phyloP scores from a whole-genome alignment of 2,329 filamentous ascomycete species.

The Fusarium bulbicola region DNA sequence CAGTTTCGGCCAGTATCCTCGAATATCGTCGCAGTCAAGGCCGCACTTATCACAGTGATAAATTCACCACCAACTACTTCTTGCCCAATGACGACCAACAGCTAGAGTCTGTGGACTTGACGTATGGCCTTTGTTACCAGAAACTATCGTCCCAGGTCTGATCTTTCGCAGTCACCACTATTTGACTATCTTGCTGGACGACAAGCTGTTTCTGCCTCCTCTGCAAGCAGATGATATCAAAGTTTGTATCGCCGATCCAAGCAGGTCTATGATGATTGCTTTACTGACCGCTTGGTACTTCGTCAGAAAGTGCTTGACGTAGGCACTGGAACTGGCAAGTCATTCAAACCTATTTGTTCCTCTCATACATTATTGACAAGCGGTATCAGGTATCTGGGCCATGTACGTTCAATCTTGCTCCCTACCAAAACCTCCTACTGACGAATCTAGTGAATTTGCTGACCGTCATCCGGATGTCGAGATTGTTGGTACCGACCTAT shows the following conservation, averaged over 20 bases:
- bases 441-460: constrained; percentile 19
- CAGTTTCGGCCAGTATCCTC: constrained; percentile 14
- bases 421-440: rapidly evolving
- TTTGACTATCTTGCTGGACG: constrained; percentile 3
- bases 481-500: constrained; percentile 32
- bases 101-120: constrained; percentile 16
- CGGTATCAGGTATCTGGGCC: constrained; percentile 14
- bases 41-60: constrained; percentile 25
- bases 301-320: constrained; percentile 15
- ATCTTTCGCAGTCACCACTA: constrained; percentile 2
- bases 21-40: constrained; percentile 24
- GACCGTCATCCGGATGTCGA: constrained; percentile 26
- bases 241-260: background rate
- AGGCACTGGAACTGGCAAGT: constrained; percentile 20
- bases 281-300: background rate
- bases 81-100: constrained; percentile 22
- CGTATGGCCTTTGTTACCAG: background rate
- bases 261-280: rapidly evolving
- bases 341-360: rapidly evolving
- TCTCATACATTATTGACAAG: background rate
- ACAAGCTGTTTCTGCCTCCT: constrained; percentile 4
- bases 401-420: background rate
- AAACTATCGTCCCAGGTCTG: background rate
- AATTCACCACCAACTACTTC: constrained; percentile 9
- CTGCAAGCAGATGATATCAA: background rate